Evolutionary conservation across 192 early-diverging fungal species (phyloP), one percentile per base, ranked within the genome.

Genomic region (Coemansia sp.): DNA sequence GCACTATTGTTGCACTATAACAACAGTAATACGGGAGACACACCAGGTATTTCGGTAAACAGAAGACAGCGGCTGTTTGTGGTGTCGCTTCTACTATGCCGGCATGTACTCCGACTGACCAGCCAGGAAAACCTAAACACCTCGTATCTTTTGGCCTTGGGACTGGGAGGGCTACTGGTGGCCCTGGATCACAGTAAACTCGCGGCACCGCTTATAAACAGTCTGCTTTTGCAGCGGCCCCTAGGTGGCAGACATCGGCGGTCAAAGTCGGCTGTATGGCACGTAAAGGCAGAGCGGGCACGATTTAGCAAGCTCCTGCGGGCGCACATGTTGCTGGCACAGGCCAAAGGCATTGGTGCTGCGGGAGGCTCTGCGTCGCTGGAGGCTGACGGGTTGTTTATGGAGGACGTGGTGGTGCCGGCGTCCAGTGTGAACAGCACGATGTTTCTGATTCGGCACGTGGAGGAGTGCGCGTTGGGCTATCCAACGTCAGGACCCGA

Each of bases 321-420:
- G 29, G 52, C 70, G 20, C 70, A 66, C 36, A 35, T 65, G 54
- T 58, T 53, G 23, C 44, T 65, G 38, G 62, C 62, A 7, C 44
- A 47, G 40, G 28, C 28, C 30, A 23, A 14, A 27, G 34, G 28
- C 45, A 24, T 35, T 26, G 30, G 18, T 28, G 1, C 14, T 30
- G 44, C 32, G 13, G 50, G 45, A 17, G 30, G 20, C 20, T 19
- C 38, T 23, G 22, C 28, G 36, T 18, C 38, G 17, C 35, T 41
- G n/a, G 59, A 54, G 42, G 26, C 42, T 28, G 62, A 51, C 18
- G 33, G 43, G n/a, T n/a, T n/a, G n/a, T n/a, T n/a, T 32, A 58
- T 49, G 27, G 63, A 66, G 15, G 42, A 62, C 26, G 29, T 62
- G 3, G 50, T 53, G 0, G 57, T 64, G n/a, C 45, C 70, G 2